Evolutionary conservation across 352 stramenopile genomes (phyloP).

Genomic region (Pythium sukuiense): DNA sequence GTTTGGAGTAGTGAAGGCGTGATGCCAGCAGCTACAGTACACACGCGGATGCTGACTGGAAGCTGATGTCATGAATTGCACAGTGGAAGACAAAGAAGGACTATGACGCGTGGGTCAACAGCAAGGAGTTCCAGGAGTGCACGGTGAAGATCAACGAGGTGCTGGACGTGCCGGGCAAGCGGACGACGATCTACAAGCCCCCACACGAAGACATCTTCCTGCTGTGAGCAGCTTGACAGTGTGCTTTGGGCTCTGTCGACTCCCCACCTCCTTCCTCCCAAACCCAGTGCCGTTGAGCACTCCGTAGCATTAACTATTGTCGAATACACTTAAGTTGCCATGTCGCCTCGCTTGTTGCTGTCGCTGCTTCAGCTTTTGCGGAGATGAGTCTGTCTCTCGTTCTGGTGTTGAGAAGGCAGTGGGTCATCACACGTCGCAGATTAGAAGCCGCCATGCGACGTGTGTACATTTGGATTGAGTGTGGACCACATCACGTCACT

Average conservation of each 20-base stretch:
- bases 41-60: not conserved
- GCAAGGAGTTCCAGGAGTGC: constrained; percentile 79
- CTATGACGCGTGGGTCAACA: constrained; percentile 76
- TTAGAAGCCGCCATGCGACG: constrained; percentile 16
- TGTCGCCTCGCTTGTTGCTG: not conserved
- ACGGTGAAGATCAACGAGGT: constrained; percentile 86
- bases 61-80: too few species aligned
- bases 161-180: constrained; percentile 83
- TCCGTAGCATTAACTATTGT: constrained; percentile 24
- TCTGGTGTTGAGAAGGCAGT: constrained; percentile 8
- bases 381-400: not conserved
- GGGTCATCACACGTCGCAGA: constrained; percentile 7
- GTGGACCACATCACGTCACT: constrained; percentile 27
- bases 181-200: constrained; percentile 81
- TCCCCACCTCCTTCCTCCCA: not conserved
- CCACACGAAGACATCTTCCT: constrained; percentile 87
- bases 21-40: not conserved
- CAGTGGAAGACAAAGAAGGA: constrained; percentile 82
- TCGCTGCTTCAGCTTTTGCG: not conserved
- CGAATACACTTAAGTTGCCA: constrained; percentile 13
- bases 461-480: constrained; percentile 11
- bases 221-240: constrained; percentile 37
- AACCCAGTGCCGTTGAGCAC: not conserved
- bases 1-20: not conserved
- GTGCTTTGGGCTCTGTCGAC: not conserved